These are phyloP conservation scores for Caryocar brasiliense DNA, from an alignment of 441 rosid genomes.

Conservation along the genomic window DNA sequence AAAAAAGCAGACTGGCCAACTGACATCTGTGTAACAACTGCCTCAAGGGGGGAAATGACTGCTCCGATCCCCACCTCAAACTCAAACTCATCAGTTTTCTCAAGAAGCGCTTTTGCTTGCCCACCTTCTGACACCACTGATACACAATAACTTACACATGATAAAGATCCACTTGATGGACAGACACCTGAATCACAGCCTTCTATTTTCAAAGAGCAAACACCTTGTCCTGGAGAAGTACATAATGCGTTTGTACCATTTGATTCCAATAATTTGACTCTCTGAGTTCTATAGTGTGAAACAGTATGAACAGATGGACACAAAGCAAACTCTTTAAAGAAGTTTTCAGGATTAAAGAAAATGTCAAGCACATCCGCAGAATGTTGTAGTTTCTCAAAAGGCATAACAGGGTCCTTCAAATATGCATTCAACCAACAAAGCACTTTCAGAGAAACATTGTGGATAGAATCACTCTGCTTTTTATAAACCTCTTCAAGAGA, in stretches of 20 bases:
- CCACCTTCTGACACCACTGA: constrained; percentile 36
- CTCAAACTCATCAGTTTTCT: constrained; percentile 69
- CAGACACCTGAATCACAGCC: constrained; percentile 56
- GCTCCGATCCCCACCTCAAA: constrained; percentile 89
- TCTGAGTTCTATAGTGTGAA: constrained; percentile 12
- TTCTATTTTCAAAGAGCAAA: constrained; percentile 21
- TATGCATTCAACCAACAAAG: constrained; percentile 64
- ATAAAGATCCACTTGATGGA: constrained; percentile 52
- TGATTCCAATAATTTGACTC: constrained; percentile 17
- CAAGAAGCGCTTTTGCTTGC: constrained; percentile 55
- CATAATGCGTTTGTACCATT: constrained; percentile 8
- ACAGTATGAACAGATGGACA: constrained; percentile 22
- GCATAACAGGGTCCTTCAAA: constrained; percentile 38
- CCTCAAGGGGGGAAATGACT: constrained; percentile 47
- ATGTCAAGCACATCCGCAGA: constrained; percentile 34
- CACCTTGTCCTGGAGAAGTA: constrained; percentile 24
- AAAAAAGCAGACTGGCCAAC: constrained; percentile 72
- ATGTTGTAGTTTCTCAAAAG: constrained; percentile 30
- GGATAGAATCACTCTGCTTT: constrained; percentile 66
- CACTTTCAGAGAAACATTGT: constrained; percentile 64
- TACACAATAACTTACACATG: constrained; percentile 53
- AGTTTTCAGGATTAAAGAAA: constrained; percentile 24
- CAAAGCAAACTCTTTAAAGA: constrained; percentile 32
- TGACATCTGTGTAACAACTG: constrained; percentile 65
- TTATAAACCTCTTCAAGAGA: constrained; percentile 47